These are phyloP conservation scores for Coemansia nantahalensis DNA, from an alignment of 192 early-diverging fungal genomes.

Conservation along the genomic window DNA sequence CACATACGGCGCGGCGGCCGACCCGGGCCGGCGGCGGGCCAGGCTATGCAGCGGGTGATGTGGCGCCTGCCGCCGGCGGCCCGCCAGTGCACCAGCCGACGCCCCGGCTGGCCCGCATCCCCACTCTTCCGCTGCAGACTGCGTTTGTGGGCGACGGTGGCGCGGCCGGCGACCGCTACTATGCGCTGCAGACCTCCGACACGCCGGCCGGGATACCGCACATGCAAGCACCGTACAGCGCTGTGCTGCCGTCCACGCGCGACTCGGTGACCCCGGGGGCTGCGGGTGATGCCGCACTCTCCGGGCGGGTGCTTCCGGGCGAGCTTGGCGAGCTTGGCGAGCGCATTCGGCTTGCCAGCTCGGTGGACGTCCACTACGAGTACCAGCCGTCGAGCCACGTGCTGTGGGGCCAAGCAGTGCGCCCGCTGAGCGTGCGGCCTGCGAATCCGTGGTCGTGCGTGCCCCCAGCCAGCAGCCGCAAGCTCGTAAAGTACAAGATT, in stretches of 20 bases:
- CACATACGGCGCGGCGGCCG: no score
- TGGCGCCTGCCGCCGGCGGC: no score
- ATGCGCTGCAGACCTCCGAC: neutral
- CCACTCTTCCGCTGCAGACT: slow-evolving; percentile 11
- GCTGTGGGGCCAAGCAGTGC: no score
- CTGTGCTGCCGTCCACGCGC: no score
- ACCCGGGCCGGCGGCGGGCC: no score
- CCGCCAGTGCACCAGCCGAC: slow-evolving; percentile 4
- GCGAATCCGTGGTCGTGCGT: slow-evolving; percentile 27
- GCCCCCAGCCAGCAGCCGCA: slow-evolving; percentile 9
- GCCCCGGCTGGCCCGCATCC: slow-evolving; percentile 10
- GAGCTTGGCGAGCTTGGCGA: no score
- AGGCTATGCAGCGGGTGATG: no score
- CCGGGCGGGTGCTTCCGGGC: no score
- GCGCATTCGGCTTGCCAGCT: neutral
- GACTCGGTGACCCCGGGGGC: no score
- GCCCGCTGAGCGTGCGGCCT: neutral
- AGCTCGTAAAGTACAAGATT: slow-evolving; percentile 20
- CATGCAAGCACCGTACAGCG: no score
- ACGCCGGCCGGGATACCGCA: no score
- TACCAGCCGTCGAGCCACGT: neutral
- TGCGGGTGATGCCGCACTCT: neutral
- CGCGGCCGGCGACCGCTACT: slow-evolving; percentile 3
- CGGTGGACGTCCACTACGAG: slow-evolving; percentile 1
- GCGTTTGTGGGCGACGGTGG: slow-evolving; percentile 3